Evolutionary conservation across 2,329 filamentous ascomycete genomes (phyloP), one percentile per base, ranked within the genome.

Genomic region (Ceratocystis harringtonii): DNA sequence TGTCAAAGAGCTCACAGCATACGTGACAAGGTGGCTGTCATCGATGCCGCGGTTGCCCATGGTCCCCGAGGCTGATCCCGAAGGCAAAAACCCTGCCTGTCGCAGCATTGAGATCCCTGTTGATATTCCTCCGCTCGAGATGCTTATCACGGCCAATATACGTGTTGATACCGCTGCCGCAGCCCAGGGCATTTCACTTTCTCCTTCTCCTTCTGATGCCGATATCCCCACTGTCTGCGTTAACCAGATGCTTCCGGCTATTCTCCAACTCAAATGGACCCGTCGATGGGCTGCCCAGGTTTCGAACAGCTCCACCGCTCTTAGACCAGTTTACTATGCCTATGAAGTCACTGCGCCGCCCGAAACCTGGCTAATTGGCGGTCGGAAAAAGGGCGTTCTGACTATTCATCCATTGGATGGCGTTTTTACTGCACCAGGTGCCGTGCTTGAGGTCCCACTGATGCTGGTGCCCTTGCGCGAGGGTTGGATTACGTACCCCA

Each of bases 281-380:
- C 79, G 84, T 32, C 74, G 78, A 1, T 87, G 84, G 84, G 81
- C 86, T 69, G 83, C 80, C 0, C 73, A 75, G 0, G 73, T 75
- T 1, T 68, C 72, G 8, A 69, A 72, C 12, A 17, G 12, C 32
- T n/a, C 30, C 3, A 63, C 71, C 17, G 72, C 72, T 45, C 64
- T 68, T 15, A 67, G 44, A 45, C 52, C 52, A 58, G 32, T 68
- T 17, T 77, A 85, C 68, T 95, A 95, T 71, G 84, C 86, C 69
- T 95, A 94, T 74, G 92, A 96, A 70, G 79, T 97, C 25, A 84
- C 84, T 15, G 86, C 87, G 0, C 83, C 85, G 17, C 77, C 82
- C 1, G 90, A 92, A 48, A 80, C 83, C 0, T 97, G 92, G 92
- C 82, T 96, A 1, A 78, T 97, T 2, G 92, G 90, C 25, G 92